Evolutionary conservation across 176 grass and related monocot genomes (phyloP).

Genomic region (Carex myosuroides): DNA sequence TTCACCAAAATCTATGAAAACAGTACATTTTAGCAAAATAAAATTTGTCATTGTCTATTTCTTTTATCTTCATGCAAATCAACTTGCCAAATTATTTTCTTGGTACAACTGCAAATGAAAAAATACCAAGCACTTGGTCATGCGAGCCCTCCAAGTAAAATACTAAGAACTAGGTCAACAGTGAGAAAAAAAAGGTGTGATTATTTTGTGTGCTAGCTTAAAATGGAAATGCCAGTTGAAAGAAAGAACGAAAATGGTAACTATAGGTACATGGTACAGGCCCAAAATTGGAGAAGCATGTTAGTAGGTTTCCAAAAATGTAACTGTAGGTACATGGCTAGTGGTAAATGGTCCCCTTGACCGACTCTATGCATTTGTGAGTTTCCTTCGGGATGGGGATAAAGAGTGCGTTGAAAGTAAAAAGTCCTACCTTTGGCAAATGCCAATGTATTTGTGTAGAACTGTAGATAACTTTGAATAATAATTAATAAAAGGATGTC

Average conservation of each 20-base stretch:
- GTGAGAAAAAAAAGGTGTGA: not conserved
- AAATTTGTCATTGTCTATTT: not conserved
- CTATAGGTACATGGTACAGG: not conserved
- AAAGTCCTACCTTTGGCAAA: slow-evolving; percentile 62
- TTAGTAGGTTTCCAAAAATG: slow-evolving; percentile 24
- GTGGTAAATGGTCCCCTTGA: slow-evolving; percentile 43
- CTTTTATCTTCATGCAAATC: not conserved
- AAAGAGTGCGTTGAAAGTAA: slow-evolving; percentile 69
- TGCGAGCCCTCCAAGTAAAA: not conserved
- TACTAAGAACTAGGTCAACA: not conserved
- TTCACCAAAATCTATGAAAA: not conserved
- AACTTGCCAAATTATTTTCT: not conserved
- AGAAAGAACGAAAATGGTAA: not conserved
- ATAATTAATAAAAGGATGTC: not conserved
- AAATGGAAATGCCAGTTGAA: slow-evolving; percentile 28
- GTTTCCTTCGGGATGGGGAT: slow-evolving; percentile 16
- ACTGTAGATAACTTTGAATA: not conserved
- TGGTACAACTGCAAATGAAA: not conserved
- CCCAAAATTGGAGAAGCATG: slow-evolving; percentile 41
- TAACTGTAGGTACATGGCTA: slow-evolving; percentile 28
- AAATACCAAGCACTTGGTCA: not conserved
- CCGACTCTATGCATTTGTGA: slow-evolving; percentile 38
- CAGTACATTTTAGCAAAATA: not conserved
- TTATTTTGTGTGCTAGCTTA: not conserved
- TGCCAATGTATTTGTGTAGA: slow-evolving; percentile 31